Evolutionary conservation across 257 asterid genomes (phyloP), one percentile per base, ranked within the genome.

Genomic region (Schizonepeta tenuifolia): DNA sequence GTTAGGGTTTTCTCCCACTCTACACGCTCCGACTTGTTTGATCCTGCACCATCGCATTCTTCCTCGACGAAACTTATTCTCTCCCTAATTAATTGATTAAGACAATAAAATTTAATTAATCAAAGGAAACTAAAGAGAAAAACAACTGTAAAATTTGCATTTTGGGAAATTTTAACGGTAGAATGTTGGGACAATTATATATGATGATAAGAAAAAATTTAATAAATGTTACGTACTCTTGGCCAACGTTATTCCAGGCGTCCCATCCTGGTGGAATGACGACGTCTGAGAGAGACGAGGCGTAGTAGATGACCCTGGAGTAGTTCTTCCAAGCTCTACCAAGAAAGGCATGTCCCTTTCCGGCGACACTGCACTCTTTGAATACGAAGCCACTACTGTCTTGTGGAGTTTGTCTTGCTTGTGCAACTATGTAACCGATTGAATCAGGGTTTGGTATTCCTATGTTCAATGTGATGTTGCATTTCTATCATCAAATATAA

Each of bases 241-340:
- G 76, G 33, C 84, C 91, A 1, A 9, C 6, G 58, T 11, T 4
- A 24, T 9, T 1, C 92, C 96, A 88, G 38, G 87, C 24, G 41
- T 51, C 65, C 96, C 96, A 90, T 43, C 96, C 98, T 15, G 68
- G 36, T 15, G 96, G 87, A 28, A 84, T 86, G 57, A 90, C 51
- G 12, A 87, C 36, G 28, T 76, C 41, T 0, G 85, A 59, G 89
- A 92, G 82, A 0, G 67, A 11, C 0, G 92, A 67, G 56, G 74
- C 66, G 75, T 72, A 83, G 55, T 84, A 92, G 6, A 92, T 1
- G 47, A 92, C 98, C 50, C 96, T 76, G 0, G 98, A 92, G 68
- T 83, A 83, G 1, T 22, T 38, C 62, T 96, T 83, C 98, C 98
- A 92, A 3, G 98, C 86, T 65, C 93, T 80, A 51, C 89, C 93